Percentiles rank a stretch among this genome's conserved stretches.
Conservation (phyloP, 768 basidiomycete species). For the Boletus rubescentipes region DNA sequence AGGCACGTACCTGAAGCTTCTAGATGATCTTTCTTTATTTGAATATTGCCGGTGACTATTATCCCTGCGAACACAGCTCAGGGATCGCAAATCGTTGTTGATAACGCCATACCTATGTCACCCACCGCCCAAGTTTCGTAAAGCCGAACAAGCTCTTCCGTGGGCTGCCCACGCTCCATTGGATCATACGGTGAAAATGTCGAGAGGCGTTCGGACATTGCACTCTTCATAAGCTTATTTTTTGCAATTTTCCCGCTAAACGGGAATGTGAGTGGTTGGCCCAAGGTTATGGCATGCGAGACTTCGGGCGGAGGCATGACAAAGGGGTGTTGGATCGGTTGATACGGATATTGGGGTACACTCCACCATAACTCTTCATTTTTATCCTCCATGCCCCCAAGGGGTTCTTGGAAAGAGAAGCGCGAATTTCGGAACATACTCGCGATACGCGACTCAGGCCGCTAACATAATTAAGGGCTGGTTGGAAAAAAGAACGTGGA, state of each 20-base stretch:
- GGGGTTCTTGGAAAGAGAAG: conserved; percentile 12
- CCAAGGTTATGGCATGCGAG: conserved; percentile 20
- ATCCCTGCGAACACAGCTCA: conserved; percentile 26
- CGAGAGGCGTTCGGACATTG: conserved; percentile 36
- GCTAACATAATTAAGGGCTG: conserved; percentile 2
- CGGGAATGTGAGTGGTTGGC: conserved; percentile 27
- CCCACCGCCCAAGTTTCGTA: conserved; percentile 36
- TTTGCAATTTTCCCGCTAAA: conserved; percentile 31
- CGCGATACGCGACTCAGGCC: not conserved
- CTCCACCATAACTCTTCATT: conserved; percentile 3
- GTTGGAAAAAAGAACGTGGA: not conserved
- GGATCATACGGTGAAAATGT: conserved; percentile 34
- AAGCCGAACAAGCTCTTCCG: conserved; percentile 34
- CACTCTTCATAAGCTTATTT: conserved; percentile 36
- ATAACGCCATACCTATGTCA: conserved; percentile 24
- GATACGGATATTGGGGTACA: conserved; percentile 17
- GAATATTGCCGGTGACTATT: conserved; percentile 34
- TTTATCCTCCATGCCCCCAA: conserved; percentile 20
- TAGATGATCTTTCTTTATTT: conserved; percentile 35
- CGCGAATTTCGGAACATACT: conserved; percentile 16
- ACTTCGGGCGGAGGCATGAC: conserved; percentile 17
- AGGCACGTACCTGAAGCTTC: conserved; percentile 31
- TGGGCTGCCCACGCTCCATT: conserved; percentile 29
- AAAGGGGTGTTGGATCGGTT: conserved; percentile 10
- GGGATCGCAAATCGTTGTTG: not conserved